Base-by-base conservation (phyloP, 352 stramenopile genomes). In the Phytophthora sojae region DNA sequence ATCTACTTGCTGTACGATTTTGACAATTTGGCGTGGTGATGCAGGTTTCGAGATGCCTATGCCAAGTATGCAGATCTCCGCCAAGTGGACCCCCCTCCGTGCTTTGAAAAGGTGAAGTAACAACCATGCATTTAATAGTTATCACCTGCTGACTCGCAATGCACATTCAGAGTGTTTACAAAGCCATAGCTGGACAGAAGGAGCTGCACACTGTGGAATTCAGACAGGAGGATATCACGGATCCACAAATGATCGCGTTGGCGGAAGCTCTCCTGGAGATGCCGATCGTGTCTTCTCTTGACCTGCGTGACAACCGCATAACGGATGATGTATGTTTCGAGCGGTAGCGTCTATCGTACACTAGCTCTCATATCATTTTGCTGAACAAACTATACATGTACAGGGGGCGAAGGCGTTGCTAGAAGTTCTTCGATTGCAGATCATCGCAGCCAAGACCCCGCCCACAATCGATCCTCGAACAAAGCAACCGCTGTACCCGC, bases 121-220 rank as follows among this genome's bases (percentile, higher is more conserved):
- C 29, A 2, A 32, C 29, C 26, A 30, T 30, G 26, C 26, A 30
- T 30, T 4, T 6, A 30, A 49, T 49, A 4, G 17, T 49, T 49
- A 17, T 21, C 42, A 11, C 15, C 17, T 49, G 17, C 15, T 49
- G 42, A 53, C 26, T 8, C 9, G 29, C 0, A 32, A 32, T 32
- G 29, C 29, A 2, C 19, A 19, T 69, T n/a, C 14, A 95, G 87
- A 93, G 83, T 54, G 86, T 96, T 55, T 95, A 94, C 72, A 96
- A 94, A 63, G 86, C 87, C 5, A 95, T 96, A 50, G 93, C 89
- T 39, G 86, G 86, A 17, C 89, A 95, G 60, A 92, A 92, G 65
- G 85, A 95, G 39, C 62, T 96, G 7, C 76, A 91, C 52, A 81
- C 73, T 5, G 64, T 92, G 23, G 87, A 96, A 72, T 95, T 93